Evolutionary conservation across 768 basidiomycete genomes (phyloP).

Genomic region (Termitomyces sp.): DNA sequence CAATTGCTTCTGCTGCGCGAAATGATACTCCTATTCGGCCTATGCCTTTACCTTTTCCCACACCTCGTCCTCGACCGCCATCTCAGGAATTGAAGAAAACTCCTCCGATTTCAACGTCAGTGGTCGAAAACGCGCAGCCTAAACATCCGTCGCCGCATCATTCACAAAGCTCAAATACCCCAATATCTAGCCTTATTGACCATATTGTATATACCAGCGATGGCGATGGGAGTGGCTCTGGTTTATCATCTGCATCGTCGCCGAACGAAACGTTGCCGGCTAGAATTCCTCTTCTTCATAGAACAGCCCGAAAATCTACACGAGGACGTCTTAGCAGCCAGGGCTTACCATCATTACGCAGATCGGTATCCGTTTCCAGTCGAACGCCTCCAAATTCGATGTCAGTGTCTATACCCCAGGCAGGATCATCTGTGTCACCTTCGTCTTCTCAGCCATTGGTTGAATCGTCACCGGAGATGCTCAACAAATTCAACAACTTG

Average conservation of each 20-base stretch:
- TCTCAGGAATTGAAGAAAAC: not conserved
- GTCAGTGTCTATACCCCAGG: not conserved
- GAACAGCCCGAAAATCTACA: constrained; percentile 13
- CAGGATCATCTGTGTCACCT: not conserved
- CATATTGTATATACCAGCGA: not conserved
- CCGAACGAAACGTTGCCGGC: not conserved
- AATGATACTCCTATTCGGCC: not conserved
- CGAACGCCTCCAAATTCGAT: not conserved
- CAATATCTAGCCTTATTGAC: not conserved
- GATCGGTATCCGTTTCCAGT: not conserved
- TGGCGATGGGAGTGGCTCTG: not conserved
- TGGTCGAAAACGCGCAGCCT: not conserved
- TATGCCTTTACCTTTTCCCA: constrained; percentile 14
- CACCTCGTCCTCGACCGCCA: constrained; percentile 10
- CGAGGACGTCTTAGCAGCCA: not conserved
- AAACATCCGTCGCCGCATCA: not conserved
- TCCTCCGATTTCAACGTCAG: not conserved
- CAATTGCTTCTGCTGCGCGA: not conserved
- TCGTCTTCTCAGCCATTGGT: not conserved
- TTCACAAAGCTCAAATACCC: not conserved
- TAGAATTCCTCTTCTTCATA: not conserved
- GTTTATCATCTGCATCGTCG: constrained; percentile 1
- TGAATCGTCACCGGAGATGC: not conserved
- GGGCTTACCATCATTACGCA: not conserved
- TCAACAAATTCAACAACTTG: not conserved